Evolutionary conservation across 75 land plant genomes (phyloP).

Genomic region (Sequoiadendron giganteum): DNA sequence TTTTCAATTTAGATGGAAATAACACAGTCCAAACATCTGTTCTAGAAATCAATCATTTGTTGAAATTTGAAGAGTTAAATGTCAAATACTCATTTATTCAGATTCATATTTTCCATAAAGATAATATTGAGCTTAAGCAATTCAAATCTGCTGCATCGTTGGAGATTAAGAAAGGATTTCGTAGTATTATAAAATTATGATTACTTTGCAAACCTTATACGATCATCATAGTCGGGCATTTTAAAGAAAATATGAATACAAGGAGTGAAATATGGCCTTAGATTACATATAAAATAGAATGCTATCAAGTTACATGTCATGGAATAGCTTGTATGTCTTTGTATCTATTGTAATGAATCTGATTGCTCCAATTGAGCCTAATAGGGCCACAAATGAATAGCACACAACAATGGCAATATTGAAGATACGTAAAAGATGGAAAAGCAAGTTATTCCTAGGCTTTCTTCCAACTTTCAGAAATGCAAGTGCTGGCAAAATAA

Average conservation of each 20-base stretch:
- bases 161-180: neutral
- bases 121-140: neutral
- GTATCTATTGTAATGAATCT: conserved; percentile 38
- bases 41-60: neutral
- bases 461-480: conserved; percentile 40
- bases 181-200: neutral
- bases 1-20: neutral
- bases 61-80: neutral
- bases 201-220: neutral
- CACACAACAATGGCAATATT: conserved; percentile 32
- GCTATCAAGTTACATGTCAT: conserved; percentile 27
- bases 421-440: conserved; percentile 11
- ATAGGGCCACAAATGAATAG: conserved; percentile 46
- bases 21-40: neutral
- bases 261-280: neutral
- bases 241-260: neutral
- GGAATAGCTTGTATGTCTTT: conserved; percentile 46
- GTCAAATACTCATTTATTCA: neutral
- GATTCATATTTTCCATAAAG: neutral
- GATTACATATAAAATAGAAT: neutral
- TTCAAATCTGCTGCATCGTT: neutral
- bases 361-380: conserved; percentile 62
- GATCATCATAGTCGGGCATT: neutral
- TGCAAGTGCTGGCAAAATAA: conserved; percentile 51
- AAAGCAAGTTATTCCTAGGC: conserved; percentile 26